These are phyloP conservation scores for Lipomyces oligophaga DNA, from an alignment of 805 yeast genomes.

Conservation along the genomic window DNA sequence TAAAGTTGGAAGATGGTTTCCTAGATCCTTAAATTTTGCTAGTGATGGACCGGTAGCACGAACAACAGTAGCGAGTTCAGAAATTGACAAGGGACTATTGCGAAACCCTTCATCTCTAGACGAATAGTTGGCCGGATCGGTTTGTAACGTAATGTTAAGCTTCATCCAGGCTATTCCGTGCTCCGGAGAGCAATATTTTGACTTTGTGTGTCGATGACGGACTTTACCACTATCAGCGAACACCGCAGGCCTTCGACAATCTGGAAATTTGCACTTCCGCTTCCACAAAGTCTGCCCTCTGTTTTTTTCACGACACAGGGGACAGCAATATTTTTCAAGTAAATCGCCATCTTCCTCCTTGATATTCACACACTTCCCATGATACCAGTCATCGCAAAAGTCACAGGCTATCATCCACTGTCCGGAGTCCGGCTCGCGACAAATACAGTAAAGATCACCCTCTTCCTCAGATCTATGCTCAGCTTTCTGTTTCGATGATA, in stretches of 20 bases:
- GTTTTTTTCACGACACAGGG: conserved; percentile 55
- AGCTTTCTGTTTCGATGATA: too few relatives aligned
- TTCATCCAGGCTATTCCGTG: conserved; percentile 55
- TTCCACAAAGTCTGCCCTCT: conserved; percentile 61
- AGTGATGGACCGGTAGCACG: neutral
- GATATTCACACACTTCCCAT: conserved; percentile 70
- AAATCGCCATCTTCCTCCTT: conserved; percentile 50
- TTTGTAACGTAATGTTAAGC: conserved; percentile 1
- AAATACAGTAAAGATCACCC: conserved; percentile 52
- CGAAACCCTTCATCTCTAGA: conserved; percentile 7
- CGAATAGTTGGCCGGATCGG: neutral
- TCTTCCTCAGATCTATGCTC: neutral
- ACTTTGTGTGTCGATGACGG: conserved; percentile 34
- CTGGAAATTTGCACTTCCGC: conserved; percentile 61
- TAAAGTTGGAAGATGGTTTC: conserved; percentile 6
- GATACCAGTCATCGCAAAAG: conserved; percentile 94
- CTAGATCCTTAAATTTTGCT: conserved; percentile 13
- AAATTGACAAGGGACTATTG: conserved; percentile 1
- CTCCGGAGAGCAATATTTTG: conserved; percentile 71
- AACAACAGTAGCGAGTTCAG: conserved; percentile 11
- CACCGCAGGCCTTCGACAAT: conserved; percentile 53
- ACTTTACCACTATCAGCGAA: conserved; percentile 1
- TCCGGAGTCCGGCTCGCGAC: conserved; percentile 74
- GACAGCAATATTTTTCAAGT: conserved; percentile 66
- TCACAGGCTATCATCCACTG: conserved; percentile 91